Evolutionary conservation across 2,329 filamentous ascomycete genomes (phyloP).

Genomic region (Fusarium sublunatum): DNA sequence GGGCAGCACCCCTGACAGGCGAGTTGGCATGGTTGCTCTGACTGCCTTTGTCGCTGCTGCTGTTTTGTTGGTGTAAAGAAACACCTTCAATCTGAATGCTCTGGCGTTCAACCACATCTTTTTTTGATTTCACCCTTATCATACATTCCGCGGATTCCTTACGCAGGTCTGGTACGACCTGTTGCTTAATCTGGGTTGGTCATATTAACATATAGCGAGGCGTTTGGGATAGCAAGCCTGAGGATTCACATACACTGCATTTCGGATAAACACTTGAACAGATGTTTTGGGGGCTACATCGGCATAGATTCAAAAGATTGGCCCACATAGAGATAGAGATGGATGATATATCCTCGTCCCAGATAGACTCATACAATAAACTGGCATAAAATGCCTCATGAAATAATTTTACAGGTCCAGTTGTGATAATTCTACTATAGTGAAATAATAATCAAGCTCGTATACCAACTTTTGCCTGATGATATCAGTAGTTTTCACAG

Average conservation of each 20-base stretch:
- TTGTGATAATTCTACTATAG: neutral
- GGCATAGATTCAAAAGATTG: constrained; percentile 16
- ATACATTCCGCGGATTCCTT: constrained; percentile 16
- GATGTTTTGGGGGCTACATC: constrained; percentile 3
- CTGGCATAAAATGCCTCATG: constrained; percentile 13
- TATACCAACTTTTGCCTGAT: neutral
- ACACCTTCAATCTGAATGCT: neutral
- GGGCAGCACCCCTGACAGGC: constrained; percentile 33
- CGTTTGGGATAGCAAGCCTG: constrained; percentile 38
- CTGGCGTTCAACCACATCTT: neutral
- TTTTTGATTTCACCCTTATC: constrained; percentile 27
- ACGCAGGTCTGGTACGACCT: constrained; percentile 22
- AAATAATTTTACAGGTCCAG: neutral
- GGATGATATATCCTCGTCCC: constrained; percentile 7
- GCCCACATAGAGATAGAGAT: constrained; percentile 8
- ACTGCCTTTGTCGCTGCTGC: constrained; percentile 58
- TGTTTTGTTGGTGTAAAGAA: constrained; percentile 51
- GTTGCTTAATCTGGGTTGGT: constrained; percentile 26
- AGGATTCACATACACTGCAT: constrained; percentile 16
- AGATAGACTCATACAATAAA: constrained; percentile 29
- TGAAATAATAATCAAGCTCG: neutral
- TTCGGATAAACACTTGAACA: neutral
- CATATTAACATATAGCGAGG: constrained; percentile 41
- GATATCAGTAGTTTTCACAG: constrained; percentile 20
- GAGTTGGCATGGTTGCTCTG: constrained; percentile 53